Percentiles rank a stretch among this genome's conserved stretches.
Conservation (phyloP, 2,329 filamentous ascomycete species). For the Xylaria sp. region DNA sequence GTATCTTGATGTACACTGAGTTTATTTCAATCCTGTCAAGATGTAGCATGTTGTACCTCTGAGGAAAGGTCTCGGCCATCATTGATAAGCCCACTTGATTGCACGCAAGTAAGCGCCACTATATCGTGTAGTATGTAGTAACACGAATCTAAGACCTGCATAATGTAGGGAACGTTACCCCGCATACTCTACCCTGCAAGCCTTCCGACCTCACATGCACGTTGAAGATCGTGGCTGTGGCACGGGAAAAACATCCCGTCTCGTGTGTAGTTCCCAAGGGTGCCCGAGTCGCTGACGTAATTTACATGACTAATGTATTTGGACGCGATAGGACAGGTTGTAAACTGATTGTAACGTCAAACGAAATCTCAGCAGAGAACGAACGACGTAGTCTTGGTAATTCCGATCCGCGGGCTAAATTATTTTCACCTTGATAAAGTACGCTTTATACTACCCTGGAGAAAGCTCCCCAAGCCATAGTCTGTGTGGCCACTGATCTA, state of each 20-base stretch:
- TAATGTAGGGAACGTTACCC: background rate
- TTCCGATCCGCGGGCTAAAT: background rate
- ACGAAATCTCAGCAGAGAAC: background rate
- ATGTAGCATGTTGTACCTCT: constrained; percentile 6
- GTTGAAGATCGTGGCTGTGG: too few relatives aligned
- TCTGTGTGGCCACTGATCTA: background rate
- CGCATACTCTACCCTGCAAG: background rate
- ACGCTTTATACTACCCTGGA: background rate
- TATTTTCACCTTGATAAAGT: background rate
- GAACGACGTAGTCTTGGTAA: background rate
- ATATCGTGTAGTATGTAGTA: background rate
- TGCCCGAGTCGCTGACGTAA: background rate
- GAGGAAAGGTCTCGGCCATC: background rate
- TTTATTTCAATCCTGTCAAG: background rate
- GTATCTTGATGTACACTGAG: background rate
- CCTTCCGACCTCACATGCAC: too few relatives aligned
- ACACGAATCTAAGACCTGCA: background rate
- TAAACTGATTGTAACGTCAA: background rate
- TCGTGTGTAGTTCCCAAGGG: too few relatives aligned
- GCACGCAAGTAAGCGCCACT: background rate
- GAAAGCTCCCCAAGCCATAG: background rate
- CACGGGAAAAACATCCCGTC: too few relatives aligned
- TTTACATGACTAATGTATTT: background rate
- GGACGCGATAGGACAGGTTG: background rate
- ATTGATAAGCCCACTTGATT: background rate